phyloP scores from a whole-genome alignment of 192 early-diverging fungal genomes.

The Coemansia sp. region DNA sequence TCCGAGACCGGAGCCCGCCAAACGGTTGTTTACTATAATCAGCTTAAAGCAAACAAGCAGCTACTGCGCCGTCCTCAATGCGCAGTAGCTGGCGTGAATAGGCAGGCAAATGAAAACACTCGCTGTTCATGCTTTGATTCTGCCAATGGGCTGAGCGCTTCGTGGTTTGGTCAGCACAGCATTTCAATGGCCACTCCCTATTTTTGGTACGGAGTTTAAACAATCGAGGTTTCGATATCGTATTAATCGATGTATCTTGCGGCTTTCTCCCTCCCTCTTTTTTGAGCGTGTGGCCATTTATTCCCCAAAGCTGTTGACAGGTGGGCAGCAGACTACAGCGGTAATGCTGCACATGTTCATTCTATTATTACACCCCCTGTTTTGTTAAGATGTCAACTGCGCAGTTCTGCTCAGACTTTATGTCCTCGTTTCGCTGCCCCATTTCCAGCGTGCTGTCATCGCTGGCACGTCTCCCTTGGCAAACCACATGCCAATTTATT shows the following conservation, averaged over 20 bases:
- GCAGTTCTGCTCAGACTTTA: slow-evolving; percentile 4
- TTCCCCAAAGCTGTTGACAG: background rate
- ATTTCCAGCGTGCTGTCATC: too few species aligned
- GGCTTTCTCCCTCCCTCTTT: background rate
- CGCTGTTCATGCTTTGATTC: background rate
- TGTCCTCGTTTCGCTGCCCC: too few species aligned
- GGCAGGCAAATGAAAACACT: too few species aligned
- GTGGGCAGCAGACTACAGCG: background rate
- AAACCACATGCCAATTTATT: too few species aligned
- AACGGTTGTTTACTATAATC: background rate
- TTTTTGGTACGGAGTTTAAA: slow-evolving; percentile 18
- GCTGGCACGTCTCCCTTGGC: too few species aligned
- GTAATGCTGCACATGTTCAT: slow-evolving; percentile 5
- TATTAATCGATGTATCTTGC: slow-evolving; percentile 5
- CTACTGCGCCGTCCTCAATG: background rate
- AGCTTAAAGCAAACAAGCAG: background rate
- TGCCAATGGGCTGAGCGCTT: background rate
- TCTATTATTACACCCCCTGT: slow-evolving; percentile 2
- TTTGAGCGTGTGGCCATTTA: background rate
- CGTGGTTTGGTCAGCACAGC: slow-evolving; percentile 12
- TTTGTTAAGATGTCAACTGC: slow-evolving; percentile 12
- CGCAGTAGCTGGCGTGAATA: background rate
- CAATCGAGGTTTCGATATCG: slow-evolving; percentile 16
- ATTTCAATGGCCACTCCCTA: slow-evolving; percentile 7
- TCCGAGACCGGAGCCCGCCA: background rate